These are phyloP conservation scores for Paradendryphiella salina DNA, from an alignment of 2,329 filamentous ascomycete species.

Conservation along the genomic window DNA sequence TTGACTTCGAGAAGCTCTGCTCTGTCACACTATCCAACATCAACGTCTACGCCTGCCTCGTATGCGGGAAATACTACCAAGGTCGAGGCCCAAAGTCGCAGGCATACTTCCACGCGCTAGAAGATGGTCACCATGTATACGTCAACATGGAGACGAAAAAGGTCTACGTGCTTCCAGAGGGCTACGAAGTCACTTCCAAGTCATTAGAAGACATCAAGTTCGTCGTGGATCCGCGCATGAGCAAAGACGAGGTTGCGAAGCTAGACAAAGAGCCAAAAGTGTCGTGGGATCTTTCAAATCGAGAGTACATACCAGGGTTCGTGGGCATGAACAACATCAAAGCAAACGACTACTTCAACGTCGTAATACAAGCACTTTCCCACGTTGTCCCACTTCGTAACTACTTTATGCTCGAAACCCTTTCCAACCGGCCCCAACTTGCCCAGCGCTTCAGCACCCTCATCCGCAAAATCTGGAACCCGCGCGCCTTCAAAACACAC, in stretches of 20 bases:
- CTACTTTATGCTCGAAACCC: slow-evolving; percentile 85
- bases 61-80: slow-evolving; percentile 98
- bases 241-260: slow-evolving; percentile 74
- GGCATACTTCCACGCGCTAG: slow-evolving; percentile 95
- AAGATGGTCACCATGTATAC: slow-evolving; percentile 94
- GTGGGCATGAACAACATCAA: slow-evolving; percentile 99
- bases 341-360: slow-evolving; percentile 98
- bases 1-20: slow-evolving; percentile 98
- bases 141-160: slow-evolving; percentile 95
- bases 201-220: slow-evolving; percentile 98
- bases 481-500: slow-evolving; percentile 91
- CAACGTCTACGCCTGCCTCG: slow-evolving; percentile 96
- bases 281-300: slow-evolving; percentile 77
- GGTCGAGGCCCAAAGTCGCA: slow-evolving; percentile 91
- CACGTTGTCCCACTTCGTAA: slow-evolving; percentile 90
- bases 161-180: slow-evolving; percentile 90
- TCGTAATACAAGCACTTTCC: slow-evolving; percentile 85
- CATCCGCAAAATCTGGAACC: slow-evolving; percentile 97
- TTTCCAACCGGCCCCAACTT: slow-evolving; percentile 74
- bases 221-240: slow-evolving; percentile 88
- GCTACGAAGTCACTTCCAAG: slow-evolving; percentile 93
- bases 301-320: slow-evolving; percentile 88
- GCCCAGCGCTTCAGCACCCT: slow-evolving; percentile 86
- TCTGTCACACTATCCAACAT: slow-evolving; percentile 96
- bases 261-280: slow-evolving; percentile 69